phyloP scores from a whole-genome alignment of 352 stramenopile genomes.

The Phytopythium litorale region DNA sequence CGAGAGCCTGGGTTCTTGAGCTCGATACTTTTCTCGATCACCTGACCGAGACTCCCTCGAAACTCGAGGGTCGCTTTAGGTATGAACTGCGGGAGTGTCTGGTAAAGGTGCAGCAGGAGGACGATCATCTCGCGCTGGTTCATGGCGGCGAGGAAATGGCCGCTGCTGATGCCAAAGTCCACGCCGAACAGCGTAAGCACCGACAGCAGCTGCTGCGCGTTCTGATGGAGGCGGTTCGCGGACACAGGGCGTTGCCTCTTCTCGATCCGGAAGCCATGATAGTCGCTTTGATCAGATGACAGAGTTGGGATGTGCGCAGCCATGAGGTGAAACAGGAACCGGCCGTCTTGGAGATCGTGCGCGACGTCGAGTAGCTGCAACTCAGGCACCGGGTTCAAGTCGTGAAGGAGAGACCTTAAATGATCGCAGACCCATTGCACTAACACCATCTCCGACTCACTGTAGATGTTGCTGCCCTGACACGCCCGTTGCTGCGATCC shows the following conservation, averaged over 20 bases:
- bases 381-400: conserved; percentile 6
- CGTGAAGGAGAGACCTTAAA: conserved; percentile 22
- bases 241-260: conserved; percentile 16
- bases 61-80: conserved; percentile 94
- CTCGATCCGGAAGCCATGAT: conserved; percentile 61
- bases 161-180: conserved; percentile 67
- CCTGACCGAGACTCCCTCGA: conserved; percentile 74
- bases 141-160: conserved; percentile 47
- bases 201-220: conserved; percentile 51
- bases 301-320: conserved; percentile 86
- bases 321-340: conserved; percentile 84
- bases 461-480: conserved; percentile 90
- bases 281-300: conserved; percentile 50
- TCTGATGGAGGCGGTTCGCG: conserved; percentile 43
- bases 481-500: conserved; percentile 17
- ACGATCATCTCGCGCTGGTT: conserved; percentile 78
- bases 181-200: conserved; percentile 66
- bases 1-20: conserved; percentile 88
- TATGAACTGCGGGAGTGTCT: conserved; percentile 89
- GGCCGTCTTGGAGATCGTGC: conserved; percentile 61
- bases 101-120: conserved; percentile 88
- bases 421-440: conserved; percentile 89
- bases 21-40: conserved; percentile 92
- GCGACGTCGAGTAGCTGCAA: conserved; percentile 54
- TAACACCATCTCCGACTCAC: conserved; percentile 87